These are phyloP conservation scores for Ganoderma resinaceum DNA, from an alignment of 1,284 basidiomycete genomes.

Conservation along the genomic window DNA sequence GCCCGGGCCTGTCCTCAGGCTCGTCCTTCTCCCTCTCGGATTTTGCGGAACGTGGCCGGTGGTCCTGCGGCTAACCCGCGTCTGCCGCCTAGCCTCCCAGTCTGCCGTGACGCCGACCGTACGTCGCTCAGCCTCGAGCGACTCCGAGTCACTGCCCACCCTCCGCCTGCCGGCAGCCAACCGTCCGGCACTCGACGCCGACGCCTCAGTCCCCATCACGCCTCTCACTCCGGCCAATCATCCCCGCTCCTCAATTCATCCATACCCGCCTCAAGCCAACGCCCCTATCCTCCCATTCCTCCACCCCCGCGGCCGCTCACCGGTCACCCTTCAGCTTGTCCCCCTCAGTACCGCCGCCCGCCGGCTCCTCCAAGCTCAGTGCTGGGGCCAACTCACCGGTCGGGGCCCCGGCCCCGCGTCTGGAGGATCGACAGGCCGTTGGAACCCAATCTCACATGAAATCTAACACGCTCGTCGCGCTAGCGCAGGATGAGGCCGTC, in stretches of 20 bases:
- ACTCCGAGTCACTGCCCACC: neutral
- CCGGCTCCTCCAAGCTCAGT: neutral
- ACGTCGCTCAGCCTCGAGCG: neutral
- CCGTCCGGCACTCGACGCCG: constrained; percentile 20
- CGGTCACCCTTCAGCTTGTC: neutral
- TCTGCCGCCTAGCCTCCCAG: constrained; percentile 13
- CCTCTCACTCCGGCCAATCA: constrained; percentile 35
- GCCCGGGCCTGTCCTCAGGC: neutral
- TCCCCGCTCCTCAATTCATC: constrained; percentile 26
- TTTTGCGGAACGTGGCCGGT: constrained; percentile 30
- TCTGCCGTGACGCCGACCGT: neutral
- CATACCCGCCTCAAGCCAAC: neutral
- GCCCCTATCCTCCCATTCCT: constrained; percentile 8
- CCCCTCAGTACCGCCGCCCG: neutral
- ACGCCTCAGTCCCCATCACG: constrained; percentile 25
- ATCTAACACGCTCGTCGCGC: neutral
- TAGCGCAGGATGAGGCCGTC: constrained; percentile 2
- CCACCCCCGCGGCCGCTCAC: too few species aligned
- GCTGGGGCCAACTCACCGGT: neutral
- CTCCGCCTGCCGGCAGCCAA: constrained; percentile 12
- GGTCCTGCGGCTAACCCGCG: neutral
- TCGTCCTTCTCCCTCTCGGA: constrained; percentile 21
- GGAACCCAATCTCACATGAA: constrained; percentile 4
- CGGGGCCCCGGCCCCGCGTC: neutral
- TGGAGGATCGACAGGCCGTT: constrained; percentile 7